Percentiles rank a stretch among this genome's conserved stretches.
phyloP scores from a whole-genome alignment of 1,284 basidiomycete species.

The Marasmius oreades region DNA sequence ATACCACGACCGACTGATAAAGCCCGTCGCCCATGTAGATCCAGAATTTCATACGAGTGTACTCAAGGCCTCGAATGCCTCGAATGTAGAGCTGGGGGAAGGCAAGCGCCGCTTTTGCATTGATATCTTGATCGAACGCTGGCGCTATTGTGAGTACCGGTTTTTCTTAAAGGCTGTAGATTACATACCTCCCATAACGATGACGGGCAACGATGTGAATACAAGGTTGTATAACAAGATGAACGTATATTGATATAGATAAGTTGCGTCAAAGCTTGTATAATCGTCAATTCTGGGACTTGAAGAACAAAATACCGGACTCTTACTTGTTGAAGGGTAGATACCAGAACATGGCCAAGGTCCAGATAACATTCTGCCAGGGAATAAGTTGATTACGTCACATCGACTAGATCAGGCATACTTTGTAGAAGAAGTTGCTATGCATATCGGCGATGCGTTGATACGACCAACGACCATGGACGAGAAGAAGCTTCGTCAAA shows the following conservation, averaged over 20 bases:
- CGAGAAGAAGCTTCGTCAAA: slow-evolving; percentile 88
- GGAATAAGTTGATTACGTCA: slow-evolving; percentile 10
- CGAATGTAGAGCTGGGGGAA: slow-evolving; percentile 94
- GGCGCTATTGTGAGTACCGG: slow-evolving; percentile 5
- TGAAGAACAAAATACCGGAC: background rate
- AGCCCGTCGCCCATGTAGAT: slow-evolving; percentile 92
- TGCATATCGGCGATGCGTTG: slow-evolving; percentile 97
- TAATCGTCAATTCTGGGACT: slow-evolving; percentile 13
- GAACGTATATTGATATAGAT: slow-evolving; percentile 95
- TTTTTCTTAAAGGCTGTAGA: slow-evolving; percentile 9
- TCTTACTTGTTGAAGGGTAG: slow-evolving; percentile 81
- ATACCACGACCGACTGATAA: slow-evolving; percentile 89
- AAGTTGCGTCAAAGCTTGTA: slow-evolving; percentile 86
- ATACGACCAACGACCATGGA: slow-evolving; percentile 97
- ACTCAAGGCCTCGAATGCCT: slow-evolving; percentile 90
- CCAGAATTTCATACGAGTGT: slow-evolving; percentile 92
- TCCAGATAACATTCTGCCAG: slow-evolving; percentile 83
- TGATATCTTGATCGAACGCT: slow-evolving; percentile 97
- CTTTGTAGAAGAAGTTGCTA: slow-evolving; percentile 98
- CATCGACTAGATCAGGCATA: slow-evolving; percentile 23
- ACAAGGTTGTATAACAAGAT: slow-evolving; percentile 87
- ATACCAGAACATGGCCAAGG: slow-evolving; percentile 93
- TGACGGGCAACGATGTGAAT: slow-evolving; percentile 93
- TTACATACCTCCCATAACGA: slow-evolving; percentile 77
- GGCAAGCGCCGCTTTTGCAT: slow-evolving; percentile 84